Evolutionary conservation across 441 rosid genomes (phyloP), one percentile per base, ranked within the genome.

Genomic region (Croton setiger): DNA sequence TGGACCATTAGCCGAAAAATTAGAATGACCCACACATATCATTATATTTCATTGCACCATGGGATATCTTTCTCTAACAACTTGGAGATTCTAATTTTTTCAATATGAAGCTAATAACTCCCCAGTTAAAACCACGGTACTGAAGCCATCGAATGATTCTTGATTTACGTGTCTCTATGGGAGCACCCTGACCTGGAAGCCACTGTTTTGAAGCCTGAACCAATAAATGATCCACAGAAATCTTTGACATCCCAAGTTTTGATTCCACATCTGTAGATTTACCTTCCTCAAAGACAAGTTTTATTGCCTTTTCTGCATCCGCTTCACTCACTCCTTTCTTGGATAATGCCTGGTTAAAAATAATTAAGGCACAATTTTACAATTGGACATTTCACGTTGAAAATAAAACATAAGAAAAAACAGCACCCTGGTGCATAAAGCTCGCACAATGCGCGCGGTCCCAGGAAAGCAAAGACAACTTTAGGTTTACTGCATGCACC

Each of bases 141-240:
- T 89, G 97, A 74, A 93, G 97, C 97, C 97, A 91, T 74, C 92
- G 78, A 23, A 93, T 72, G 17, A 93, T 84, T 82, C 96, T 89
- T 63, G 88, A 66, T 76, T 89, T 91, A 21, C 92, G 91, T 18
- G 78, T 88, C 70, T 91, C 95, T 59, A 60, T 58, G 15, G 97
- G 74, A 21, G 74, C 85, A 75, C 87, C 85, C 60, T 71, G 80
- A 48, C 92, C 83, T 78, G 86, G 86, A 68, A 74, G 67, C 98
- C 95, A 89, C 72, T 91, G 96, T 81, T 91, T 89, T 0, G 91
- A 84, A 64, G 91, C 86, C 76, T 91, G 95, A 78, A 75, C 75
- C 69, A 83, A 71, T 23, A 91, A 84, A 72, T 81, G 95, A 72
- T 93, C 93, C 84, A 88, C 65, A 0, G 92, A 75, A 79, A 59